Percentiles rank a stretch among this genome's conserved stretches.
phyloP scores from a whole-genome alignment of 1,139 yeast species.

The Geotrichum restrictum region DNA sequence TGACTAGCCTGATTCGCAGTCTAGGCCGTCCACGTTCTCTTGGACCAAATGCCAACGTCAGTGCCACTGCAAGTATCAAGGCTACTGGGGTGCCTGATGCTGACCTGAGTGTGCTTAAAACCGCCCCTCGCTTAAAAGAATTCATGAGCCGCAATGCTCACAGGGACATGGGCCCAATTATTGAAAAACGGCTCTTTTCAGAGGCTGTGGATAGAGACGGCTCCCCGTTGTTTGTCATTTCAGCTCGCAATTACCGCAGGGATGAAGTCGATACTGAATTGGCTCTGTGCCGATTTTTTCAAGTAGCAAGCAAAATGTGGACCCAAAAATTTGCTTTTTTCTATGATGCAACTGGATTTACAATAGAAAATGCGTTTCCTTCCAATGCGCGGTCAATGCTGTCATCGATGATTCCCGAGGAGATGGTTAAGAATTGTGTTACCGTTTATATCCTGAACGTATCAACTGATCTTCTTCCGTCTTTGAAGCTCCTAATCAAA shows the following conservation, averaged over 20 bases:
- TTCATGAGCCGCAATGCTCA: conserved; percentile 68
- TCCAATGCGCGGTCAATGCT: conserved; percentile 25
- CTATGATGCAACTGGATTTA: conserved; percentile 65
- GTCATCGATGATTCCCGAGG: conserved; percentile 42
- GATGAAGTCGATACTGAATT: conserved; percentile 51
- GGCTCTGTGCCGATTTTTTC: conserved; percentile 59
- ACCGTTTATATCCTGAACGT: conserved; percentile 60
- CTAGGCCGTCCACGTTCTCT: conserved; percentile 29
- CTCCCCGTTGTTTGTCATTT: conserved; percentile 60
- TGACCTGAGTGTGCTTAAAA: conserved; percentile 18
- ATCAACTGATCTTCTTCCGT: conserved; percentile 45
- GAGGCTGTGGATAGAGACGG: conserved; percentile 72
- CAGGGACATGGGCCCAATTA: conserved; percentile 47
- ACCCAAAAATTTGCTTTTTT: conserved; percentile 60
- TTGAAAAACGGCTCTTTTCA: conserved; percentile 51
- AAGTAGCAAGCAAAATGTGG: conserved; percentile 72
- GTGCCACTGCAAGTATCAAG: background rate
- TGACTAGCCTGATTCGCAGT: conserved; percentile 28
- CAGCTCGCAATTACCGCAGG: conserved; percentile 46
- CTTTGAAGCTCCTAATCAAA: conserved; percentile 33
- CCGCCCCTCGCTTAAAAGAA: conserved; percentile 50
- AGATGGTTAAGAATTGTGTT: conserved; percentile 52
- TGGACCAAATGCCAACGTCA: conserved; percentile 2
- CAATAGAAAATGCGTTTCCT: conserved; percentile 40
- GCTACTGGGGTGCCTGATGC: conserved; percentile 13